These are phyloP conservation scores for Termitomyces sp. DNA, from an alignment of 768 basidiomycete genomes.

Conservation along the genomic window DNA sequence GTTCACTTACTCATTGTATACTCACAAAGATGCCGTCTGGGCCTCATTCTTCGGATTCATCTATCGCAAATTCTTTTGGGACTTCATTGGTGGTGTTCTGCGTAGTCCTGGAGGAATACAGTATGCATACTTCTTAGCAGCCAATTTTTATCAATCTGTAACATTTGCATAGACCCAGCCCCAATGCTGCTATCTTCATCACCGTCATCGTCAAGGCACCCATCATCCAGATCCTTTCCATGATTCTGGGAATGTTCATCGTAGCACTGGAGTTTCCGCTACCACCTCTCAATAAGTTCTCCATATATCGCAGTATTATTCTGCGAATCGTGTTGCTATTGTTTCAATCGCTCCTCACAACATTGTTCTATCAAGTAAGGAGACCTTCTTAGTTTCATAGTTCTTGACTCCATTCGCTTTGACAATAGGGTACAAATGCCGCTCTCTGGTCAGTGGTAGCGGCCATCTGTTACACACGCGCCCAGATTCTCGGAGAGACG, in stretches of 20 bases:
- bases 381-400: background rate
- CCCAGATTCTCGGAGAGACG: constrained; percentile 63
- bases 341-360: constrained; percentile 57
- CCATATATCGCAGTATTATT: constrained; percentile 64
- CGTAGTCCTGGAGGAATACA: constrained; percentile 79
- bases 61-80: constrained; percentile 96
- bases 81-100: constrained; percentile 80
- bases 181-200: constrained; percentile 60
- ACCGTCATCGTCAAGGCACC: constrained; percentile 75
- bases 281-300: constrained; percentile 49
- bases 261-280: constrained; percentile 73
- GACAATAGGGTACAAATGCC: constrained; percentile 75
- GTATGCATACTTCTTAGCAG: constrained; percentile 40
- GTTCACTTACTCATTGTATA: constrained; percentile 7
- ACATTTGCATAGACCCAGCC: constrained; percentile 47
- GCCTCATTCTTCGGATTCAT: constrained; percentile 76
- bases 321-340: constrained; percentile 61
- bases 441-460: constrained; percentile 80
- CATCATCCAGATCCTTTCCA: constrained; percentile 65
- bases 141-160: background rate
- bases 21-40: constrained; percentile 67
- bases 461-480: constrained; percentile 61
- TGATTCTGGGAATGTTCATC: constrained; percentile 57
- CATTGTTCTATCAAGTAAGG: constrained; percentile 76
- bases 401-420: constrained; percentile 1